phyloP scores from a whole-genome alignment of 2,329 filamentous ascomycete genomes.

The Magnaporthales sp. region DNA sequence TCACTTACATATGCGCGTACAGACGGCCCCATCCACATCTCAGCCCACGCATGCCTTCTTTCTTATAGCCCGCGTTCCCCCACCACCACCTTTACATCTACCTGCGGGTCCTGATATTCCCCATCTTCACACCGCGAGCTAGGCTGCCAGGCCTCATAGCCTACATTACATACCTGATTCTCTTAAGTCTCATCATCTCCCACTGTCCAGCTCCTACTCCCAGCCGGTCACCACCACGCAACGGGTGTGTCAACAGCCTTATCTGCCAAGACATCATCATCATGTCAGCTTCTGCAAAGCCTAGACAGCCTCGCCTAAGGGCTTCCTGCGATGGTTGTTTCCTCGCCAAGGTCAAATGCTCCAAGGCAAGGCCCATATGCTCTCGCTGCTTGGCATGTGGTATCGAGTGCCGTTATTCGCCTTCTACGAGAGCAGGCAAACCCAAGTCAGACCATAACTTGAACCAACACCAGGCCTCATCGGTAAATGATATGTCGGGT shows the following conservation, averaged over 20 bases:
- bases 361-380: slow-evolving; percentile 43
- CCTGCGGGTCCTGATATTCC: neutral
- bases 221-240: neutral
- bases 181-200: neutral
- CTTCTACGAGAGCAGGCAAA: slow-evolving; percentile 41
- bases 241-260: neutral
- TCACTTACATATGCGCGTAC: slow-evolving; percentile 4
- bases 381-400: slow-evolving; percentile 41
- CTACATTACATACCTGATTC: neutral
- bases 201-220: neutral
- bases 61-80: slow-evolving; percentile 5
- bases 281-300: slow-evolving; percentile 16
- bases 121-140: neutral
- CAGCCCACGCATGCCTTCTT: neutral
- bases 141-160: neutral
- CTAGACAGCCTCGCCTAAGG: slow-evolving; percentile 19
- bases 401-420: slow-evolving; percentile 41
- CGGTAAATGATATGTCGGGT: slow-evolving; percentile 12
- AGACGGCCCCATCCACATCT: neutral
- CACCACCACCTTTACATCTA: neutral
- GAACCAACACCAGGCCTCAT: slow-evolving; percentile 11
- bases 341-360: slow-evolving; percentile 47
- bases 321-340: slow-evolving; percentile 46
- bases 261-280: neutral
- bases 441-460: slow-evolving; percentile 30